Percentiles rank a stretch among this genome's conserved stretches.
phyloP scores from a whole-genome alignment of 2,329 filamentous ascomycete genomes.

The Ophiostoma quercus region DNA sequence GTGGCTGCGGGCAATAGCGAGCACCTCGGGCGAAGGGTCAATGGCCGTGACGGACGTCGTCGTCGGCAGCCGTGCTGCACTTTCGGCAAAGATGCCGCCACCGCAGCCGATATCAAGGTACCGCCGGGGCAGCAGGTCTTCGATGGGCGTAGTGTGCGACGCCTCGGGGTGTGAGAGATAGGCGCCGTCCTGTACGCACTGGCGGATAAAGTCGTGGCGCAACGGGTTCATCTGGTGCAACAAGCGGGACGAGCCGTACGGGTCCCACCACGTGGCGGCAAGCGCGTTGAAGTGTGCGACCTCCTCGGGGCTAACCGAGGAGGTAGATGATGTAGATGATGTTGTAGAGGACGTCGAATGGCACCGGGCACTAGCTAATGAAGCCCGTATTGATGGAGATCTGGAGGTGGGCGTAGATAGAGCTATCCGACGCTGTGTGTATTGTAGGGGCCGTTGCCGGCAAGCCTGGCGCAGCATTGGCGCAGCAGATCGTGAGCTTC shows the following conservation, averaged over 20 bases:
- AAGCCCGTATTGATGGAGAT: not conserved
- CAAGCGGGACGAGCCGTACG: conserved; percentile 82
- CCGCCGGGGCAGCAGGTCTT: conserved; percentile 41
- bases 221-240: conserved; percentile 98
- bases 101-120: conserved; percentile 95
- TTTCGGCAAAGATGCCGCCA: conserved; percentile 93
- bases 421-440: not conserved
- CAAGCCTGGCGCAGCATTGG: conserved; percentile 21
- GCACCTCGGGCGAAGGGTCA: conserved; percentile 69
- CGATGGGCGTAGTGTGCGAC: not conserved
- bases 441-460: conserved; percentile 6
- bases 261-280: conserved; percentile 95
- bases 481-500: conserved; percentile 18
- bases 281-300: conserved; percentile 92
- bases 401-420: not conserved
- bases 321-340: conserved; percentile 33
- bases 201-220: conserved; percentile 82
- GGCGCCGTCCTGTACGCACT: conserved; percentile 52
- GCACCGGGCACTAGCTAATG: not conserved
- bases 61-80: conserved; percentile 62
- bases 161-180: conserved; percentile 23
- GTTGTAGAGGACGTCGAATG: conserved; percentile 28
- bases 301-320: conserved; percentile 81
- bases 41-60: conserved; percentile 66
- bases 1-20: conserved; percentile 70